Conservation (phyloP, 2,329 filamentous ascomycete genomes). For the Geosmithia flava region DNA sequence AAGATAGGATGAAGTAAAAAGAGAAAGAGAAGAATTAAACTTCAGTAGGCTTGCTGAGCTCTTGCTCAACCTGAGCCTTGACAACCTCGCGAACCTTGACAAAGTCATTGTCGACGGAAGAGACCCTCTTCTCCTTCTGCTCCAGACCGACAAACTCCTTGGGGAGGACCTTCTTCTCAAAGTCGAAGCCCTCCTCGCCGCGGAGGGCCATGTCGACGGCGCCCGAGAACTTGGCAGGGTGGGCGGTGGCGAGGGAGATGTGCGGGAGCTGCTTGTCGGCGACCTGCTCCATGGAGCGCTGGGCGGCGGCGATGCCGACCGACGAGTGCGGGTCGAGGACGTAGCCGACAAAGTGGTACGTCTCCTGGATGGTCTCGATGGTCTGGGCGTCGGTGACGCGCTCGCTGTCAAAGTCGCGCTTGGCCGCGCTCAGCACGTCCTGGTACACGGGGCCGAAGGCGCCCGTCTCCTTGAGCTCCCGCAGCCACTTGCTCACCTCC, state of each 20-base stretch:
- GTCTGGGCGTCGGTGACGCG: constrained; percentile 55
- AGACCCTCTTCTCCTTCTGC: constrained; percentile 62
- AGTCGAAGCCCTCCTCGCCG: constrained; percentile 28
- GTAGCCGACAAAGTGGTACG: constrained; percentile 53
- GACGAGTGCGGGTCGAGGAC: constrained; percentile 89
- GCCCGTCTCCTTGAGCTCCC: constrained; percentile 66
- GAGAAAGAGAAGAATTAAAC: neutral
- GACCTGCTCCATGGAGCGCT: constrained; percentile 50
- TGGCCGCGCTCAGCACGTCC: constrained; percentile 59
- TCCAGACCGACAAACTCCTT: constrained; percentile 72
- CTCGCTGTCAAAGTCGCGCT: constrained; percentile 71
- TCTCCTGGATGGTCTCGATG: constrained; percentile 46
- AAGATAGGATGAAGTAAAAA: too few relatives aligned
- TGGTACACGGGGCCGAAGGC: constrained; percentile 69
- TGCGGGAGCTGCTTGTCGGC: constrained; percentile 42
- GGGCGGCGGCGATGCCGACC: constrained; percentile 68
- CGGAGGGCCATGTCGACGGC: constrained; percentile 50
- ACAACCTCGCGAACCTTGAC: constrained; percentile 65
- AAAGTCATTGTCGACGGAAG: constrained; percentile 58
- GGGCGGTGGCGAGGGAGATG: constrained; percentile 82
- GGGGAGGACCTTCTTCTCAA: constrained; percentile 63
- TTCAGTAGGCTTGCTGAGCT: neutral
- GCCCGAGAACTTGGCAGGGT: constrained; percentile 86
- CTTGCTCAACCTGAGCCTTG: constrained; percentile 53
- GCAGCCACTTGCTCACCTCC: constrained; percentile 67